These are phyloP conservation scores for Rutidosis leptorrhynchoides DNA, from an alignment of 129 eudicot genomes.

Conservation along the genomic window DNA sequence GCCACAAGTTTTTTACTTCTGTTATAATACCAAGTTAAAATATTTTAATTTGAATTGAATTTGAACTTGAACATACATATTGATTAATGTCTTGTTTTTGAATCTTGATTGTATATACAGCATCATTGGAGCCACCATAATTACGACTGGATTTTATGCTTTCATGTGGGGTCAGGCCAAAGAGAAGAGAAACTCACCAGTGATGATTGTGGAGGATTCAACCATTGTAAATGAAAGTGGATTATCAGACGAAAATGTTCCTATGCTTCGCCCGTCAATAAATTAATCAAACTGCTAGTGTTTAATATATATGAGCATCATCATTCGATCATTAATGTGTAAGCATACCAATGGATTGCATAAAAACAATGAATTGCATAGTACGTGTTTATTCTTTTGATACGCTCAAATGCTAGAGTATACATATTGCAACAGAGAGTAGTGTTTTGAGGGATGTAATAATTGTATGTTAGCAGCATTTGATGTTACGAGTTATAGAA, in stretches of 20 bases:
- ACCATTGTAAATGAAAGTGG: conserved; percentile 18
- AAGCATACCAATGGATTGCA: not conserved
- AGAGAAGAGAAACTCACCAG: conserved; percentile 11
- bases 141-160: conserved; percentile 20
- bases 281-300: conserved; percentile 22
- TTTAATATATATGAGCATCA: not conserved
- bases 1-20: not conserved
- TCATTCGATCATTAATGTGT: not conserved
- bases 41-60: no score
- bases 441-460: no score
- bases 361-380: not conserved
- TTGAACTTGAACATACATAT: not conserved
- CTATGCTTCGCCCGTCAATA: conserved; percentile 20
- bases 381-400: no score
- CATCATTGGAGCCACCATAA: conserved; percentile 23
- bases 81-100: not conserved
- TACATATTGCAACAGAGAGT: no score
- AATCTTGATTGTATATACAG: conserved; percentile 16
- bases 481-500: no score
- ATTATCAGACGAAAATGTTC: conserved; percentile 1
- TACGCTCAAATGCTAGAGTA: no score
- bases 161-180: conserved; percentile 29
- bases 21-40: not conserved
- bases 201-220: not conserved
- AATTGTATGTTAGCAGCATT: no score